Evolutionary conservation across 2,329 filamentous ascomycete species (phyloP).

Genomic region (Acrodontium crateriforme): DNA sequence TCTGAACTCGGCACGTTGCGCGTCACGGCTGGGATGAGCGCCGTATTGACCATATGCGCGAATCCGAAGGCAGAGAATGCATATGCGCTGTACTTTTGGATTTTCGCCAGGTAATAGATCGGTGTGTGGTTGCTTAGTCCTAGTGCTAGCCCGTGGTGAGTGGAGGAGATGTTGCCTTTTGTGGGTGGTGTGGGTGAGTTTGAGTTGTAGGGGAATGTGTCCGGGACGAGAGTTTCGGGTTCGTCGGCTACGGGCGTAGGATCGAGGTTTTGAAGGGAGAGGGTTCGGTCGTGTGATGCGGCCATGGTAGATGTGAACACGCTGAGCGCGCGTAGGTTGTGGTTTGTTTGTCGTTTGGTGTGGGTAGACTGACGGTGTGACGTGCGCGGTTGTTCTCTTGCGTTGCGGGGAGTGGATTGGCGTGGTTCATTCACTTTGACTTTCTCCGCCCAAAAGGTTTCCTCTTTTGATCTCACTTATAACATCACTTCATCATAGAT

Average conservation of each 20-base stretch:
- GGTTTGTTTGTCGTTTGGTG: too few relatives aligned
- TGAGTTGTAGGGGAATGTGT: constrained; percentile 6
- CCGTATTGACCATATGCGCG: constrained; percentile 69
- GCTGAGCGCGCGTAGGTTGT: too few relatives aligned
- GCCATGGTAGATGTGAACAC: constrained; percentile 17
- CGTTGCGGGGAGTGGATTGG: too few relatives aligned
- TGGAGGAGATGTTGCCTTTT: constrained; percentile 11
- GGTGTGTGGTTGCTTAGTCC: constrained; percentile 50
- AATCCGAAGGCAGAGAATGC: constrained; percentile 63
- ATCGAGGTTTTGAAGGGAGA: constrained; percentile 56
- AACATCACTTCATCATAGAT: too few relatives aligned
- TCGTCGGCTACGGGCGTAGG: constrained; percentile 62
- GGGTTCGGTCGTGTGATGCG: constrained; percentile 15
- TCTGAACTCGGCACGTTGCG: constrained; percentile 62
- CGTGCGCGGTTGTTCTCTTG: too few relatives aligned
- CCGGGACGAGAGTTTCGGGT: constrained; percentile 8
- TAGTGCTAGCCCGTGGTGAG: constrained; percentile 26
- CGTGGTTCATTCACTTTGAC: too few relatives aligned
- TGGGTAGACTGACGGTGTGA: too few relatives aligned
- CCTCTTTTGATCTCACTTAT: too few relatives aligned
- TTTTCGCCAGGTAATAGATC: constrained; percentile 60
- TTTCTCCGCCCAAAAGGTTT: too few relatives aligned
- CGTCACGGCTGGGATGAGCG: constrained; percentile 62
- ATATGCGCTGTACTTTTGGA: constrained; percentile 85
- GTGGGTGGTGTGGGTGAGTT: constrained; percentile 5